Percentiles rank a stretch among this genome's conserved stretches.
Conservation (phyloP, 306 rosid genomes). For the Hippophae rhamnoides region DNA sequence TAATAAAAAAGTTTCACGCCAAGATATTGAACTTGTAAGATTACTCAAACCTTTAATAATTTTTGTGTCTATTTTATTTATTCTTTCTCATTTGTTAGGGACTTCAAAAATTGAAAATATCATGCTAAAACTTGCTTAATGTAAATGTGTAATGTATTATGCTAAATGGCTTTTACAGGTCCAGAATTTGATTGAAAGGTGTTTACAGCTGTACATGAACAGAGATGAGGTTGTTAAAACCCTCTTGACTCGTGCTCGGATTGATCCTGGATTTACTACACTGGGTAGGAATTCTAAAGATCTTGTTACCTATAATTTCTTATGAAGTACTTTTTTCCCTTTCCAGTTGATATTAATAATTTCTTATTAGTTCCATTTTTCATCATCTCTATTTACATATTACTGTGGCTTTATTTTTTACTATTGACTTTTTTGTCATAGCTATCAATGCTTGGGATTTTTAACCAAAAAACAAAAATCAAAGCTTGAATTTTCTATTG, state of each 20-base stretch:
- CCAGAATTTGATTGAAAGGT: constrained; percentile 94
- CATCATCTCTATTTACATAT: too few species aligned
- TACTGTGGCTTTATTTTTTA: too few species aligned
- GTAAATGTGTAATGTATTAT: constrained; percentile 15
- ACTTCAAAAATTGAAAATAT: not conserved
- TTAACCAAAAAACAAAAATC: too few species aligned
- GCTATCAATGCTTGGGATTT: too few species aligned
- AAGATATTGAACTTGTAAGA: constrained; percentile 92
- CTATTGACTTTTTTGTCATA: too few species aligned
- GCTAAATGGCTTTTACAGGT: constrained; percentile 44
- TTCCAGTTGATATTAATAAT: not conserved
- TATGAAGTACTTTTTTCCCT: not conserved
- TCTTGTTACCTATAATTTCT: constrained; percentile 8
- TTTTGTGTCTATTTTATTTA: constrained; percentile 6
- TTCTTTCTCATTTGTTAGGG: not conserved
- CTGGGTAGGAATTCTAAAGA: constrained; percentile 51
- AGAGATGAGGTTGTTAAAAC: constrained; percentile 95
- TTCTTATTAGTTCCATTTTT: not conserved
- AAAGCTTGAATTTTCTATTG: too few species aligned
- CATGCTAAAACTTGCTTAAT: constrained; percentile 6
- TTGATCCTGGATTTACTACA: constrained; percentile 94
- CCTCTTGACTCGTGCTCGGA: constrained; percentile 88
- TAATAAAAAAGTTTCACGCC: constrained; percentile 78
- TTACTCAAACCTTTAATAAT: constrained; percentile 3
- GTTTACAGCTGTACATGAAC: constrained; percentile 86